Conservation (phyloP, 345 rosid species). For the Brassica napus region Da-Ae NC_063451.1:47136501-47137000, state of each 20-base stretch:
- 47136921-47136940: neutral
- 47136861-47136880: conserved; percentile 83
- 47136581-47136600: conserved; percentile 70
- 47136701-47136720: neutral
- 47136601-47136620: conserved; percentile 73
- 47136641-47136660: conserved; percentile 4
- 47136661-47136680: neutral
- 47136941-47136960: neutral
- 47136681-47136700: neutral
- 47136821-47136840: conserved; percentile 72
- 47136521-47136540: neutral
- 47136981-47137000: neutral
- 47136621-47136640: neutral
- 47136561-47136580: conserved; percentile 78
- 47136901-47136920: conserved; percentile 69
- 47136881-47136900: conserved; percentile 72
- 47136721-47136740: neutral
- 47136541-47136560: conserved; percentile 67
- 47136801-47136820: conserved; percentile 46
- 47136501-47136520: neutral
- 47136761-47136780: conserved; percentile 8
- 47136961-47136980: conserved; percentile 10
- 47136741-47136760: conserved; percentile 10
- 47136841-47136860: conserved; percentile 83
- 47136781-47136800: conserved; percentile 13